Base-by-base conservation (phyloP, 2,329 filamentous ascomycete species). In the Scolecobasidium constrictum region DNA sequence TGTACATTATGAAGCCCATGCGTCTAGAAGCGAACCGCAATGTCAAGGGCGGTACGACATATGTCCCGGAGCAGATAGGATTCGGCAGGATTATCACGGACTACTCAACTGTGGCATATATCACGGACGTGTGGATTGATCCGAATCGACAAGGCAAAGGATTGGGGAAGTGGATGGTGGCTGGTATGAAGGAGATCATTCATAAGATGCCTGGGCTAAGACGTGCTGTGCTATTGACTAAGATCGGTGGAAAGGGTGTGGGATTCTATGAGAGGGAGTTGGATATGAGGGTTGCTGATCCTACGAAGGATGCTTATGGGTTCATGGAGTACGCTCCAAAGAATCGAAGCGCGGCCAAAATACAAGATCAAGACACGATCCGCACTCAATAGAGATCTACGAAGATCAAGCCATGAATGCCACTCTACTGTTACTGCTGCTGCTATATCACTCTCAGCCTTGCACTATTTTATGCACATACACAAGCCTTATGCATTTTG, bases 81-180 rank as follows among this genome's bases (percentile, higher is more conserved):
- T 67, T 80, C 44, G 72, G 70, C 1, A 68, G 82, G 23, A 58
- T 83, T n/a, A 64, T 86, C 40, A 86, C 81, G 6, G 83, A 86
- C 58, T 72, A 74, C 52, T 69, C 77, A 37, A 81, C 80, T 0
- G 76, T 84, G 50, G 78, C 73, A 23, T 86, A 83, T 51, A 60
- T 82, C 31, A 81, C 80, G 19, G 81, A 85, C 52, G 75, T 84
- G 16, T 85, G 81, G 56, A 65, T 85, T 17, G 56, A 75, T 3
- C 65, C 72, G 0, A 66, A 71, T 31, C 73, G 77, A 51, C 78
- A 81, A 53, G 69, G 73, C 4, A 63, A 67, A 7, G 80, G 81
- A 0, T 64, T 86, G 2, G 81, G 76, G 3, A 71, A 64, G 35
- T 85, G 78, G 77, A 60, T 85, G 54, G 71, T 83, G 56, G 58